These are phyloP conservation scores for Flaveria ramosissima DNA, from an alignment of 129 eudicot genomes.

Conservation along the genomic window DNA sequence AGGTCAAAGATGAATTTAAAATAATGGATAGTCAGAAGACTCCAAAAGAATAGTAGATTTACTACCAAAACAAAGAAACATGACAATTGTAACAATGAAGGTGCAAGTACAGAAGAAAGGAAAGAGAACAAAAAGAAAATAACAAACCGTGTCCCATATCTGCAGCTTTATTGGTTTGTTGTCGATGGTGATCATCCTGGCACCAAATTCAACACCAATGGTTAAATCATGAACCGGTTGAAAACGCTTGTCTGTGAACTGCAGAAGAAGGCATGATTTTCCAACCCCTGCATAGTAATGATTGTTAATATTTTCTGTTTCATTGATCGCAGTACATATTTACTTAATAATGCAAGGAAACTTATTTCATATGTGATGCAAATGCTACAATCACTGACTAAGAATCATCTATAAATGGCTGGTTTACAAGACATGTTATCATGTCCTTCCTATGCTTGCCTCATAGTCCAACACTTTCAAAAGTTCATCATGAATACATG, in stretches of 20 bases:
- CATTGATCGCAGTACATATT: neutral
- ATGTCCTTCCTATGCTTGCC: constrained; percentile 14
- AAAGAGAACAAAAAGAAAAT: neutral
- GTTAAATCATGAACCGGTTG: constrained; percentile 93
- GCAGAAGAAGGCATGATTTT: constrained; percentile 85
- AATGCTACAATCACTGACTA: constrained; percentile 5
- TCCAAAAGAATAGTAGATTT: neutral
- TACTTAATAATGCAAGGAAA: neutral
- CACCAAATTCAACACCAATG: constrained; percentile 97
- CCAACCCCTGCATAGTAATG: constrained; percentile 43
- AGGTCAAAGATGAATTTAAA: neutral
- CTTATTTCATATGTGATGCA: constrained; percentile 10
- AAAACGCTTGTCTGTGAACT: constrained; percentile 95
- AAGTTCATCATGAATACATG: neutral
- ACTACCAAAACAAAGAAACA: constrained; percentile 12
- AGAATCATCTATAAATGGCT: neutral
- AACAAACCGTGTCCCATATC: constrained; percentile 58
- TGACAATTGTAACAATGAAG: neutral
- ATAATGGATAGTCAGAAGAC: neutral
- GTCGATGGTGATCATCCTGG: constrained; percentile 91
- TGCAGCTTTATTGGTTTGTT: constrained; percentile 87
- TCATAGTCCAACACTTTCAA: neutral
- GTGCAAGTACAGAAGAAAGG: neutral
- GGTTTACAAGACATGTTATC: constrained; percentile 3
- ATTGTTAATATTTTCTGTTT: constrained; percentile 1